Evolutionary conservation across 192 early-diverging fungal genomes (phyloP).

Genomic region (Entomortierella parvispora): DNA sequence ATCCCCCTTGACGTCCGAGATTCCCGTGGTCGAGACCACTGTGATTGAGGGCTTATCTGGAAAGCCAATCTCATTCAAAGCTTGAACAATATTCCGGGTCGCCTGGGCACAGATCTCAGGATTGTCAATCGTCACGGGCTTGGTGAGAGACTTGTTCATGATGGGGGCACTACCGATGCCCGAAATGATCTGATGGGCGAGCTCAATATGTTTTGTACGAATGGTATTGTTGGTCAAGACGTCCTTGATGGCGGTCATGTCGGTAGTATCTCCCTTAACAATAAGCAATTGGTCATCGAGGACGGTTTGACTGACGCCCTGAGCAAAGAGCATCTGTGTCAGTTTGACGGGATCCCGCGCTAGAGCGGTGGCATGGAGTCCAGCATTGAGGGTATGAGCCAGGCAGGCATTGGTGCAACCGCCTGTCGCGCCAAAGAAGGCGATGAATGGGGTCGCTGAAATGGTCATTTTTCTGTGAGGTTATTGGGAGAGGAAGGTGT

Average conservation of each 20-base stretch:
- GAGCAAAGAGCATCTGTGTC: conserved; percentile 35
- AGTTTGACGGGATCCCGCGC: conserved; percentile 42
- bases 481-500: too few relatives aligned
- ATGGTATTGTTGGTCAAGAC: conserved; percentile 12
- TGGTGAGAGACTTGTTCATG: conserved; percentile 10
- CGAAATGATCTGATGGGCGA: conserved; percentile 42
- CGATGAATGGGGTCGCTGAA: conserved; percentile 12
- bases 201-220: background rate
- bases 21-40: conserved; percentile 29
- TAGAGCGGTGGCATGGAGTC: conserved; percentile 28
- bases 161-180: conserved; percentile 32
- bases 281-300: conserved; percentile 31
- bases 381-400: conserved; percentile 30
- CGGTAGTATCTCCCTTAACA: conserved; percentile 30
- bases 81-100: conserved; percentile 21
- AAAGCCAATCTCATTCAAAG: conserved; percentile 31
- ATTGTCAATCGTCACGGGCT: conserved; percentile 32
- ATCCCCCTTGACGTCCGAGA: conserved; percentile 32
- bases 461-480: too few relatives aligned
- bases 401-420: conserved; percentile 44
- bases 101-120: conserved; percentile 23
- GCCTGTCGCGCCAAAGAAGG: conserved; percentile 45
- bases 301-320: conserved; percentile 15
- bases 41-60: conserved; percentile 26
- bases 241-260: conserved; percentile 19